Evolutionary conservation across 2,329 filamentous ascomycete species (phyloP).

Genomic region (Ophiocordyceps camponoti-rufipedis): DNA sequence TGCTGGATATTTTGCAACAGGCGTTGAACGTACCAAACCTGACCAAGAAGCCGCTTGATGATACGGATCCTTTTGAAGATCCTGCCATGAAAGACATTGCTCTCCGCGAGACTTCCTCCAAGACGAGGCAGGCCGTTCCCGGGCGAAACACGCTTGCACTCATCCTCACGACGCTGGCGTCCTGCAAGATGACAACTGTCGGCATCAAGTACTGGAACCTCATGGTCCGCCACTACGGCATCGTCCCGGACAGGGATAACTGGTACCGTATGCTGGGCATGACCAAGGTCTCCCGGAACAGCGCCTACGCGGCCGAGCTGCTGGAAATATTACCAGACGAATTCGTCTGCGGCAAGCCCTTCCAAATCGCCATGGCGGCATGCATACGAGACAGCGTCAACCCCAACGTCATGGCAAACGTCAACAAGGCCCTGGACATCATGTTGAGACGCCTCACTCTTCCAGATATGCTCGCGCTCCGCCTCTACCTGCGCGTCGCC

Average conservation of each 20-base stretch:
- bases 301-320: conserved; percentile 38
- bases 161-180: conserved; percentile 44
- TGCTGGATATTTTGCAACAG: conserved; percentile 62
- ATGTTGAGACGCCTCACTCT: conserved; percentile 29
- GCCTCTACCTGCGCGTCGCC: conserved; percentile 37
- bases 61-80: conserved; percentile 6
- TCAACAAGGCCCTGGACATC: conserved; percentile 42
- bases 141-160: conserved; percentile 47
- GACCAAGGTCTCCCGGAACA: conserved; percentile 47
- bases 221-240: conserved; percentile 39
- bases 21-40: conserved; percentile 56
- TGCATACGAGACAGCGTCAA: conserved; percentile 68
- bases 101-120: conserved; percentile 2
- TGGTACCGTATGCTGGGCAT: conserved; percentile 50
- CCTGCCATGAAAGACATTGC: conserved; percentile 7
- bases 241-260: conserved; percentile 56
- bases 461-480: conserved; percentile 32
- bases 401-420: conserved; percentile 44
- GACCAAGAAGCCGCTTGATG: conserved; percentile 13
- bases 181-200: conserved; percentile 39
- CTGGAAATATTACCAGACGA: conserved; percentile 33
- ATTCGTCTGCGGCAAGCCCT: conserved; percentile 31
- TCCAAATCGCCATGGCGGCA: conserved; percentile 53
- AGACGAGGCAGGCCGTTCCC: conserved; percentile 21
- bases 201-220: conserved; percentile 64